Base-by-base conservation (phyloP, 441 rosid genomes). In the Syzygium malaccense region DNA sequence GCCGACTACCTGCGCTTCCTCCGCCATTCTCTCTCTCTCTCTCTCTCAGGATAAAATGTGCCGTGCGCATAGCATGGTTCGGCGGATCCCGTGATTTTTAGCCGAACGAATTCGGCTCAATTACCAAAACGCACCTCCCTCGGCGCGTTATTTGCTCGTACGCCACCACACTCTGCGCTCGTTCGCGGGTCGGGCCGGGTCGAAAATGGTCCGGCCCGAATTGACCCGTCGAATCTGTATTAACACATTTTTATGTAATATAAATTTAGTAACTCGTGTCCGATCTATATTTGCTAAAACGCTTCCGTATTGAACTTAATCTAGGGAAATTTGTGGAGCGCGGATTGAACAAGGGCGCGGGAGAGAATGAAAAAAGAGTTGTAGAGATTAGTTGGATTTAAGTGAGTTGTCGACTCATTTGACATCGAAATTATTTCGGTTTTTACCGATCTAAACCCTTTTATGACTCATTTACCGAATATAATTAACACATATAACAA, bases 1-100 rank as follows among this genome's bases (percentile, higher is more conserved):
- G 26, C 86, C 86, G 49, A 55, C 20, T 19, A 85, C 86, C 49
- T 85, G 86, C 15, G 30, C 86, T 48, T 55, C 86, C 48, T 55
- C 86, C 86, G 86, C 86, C 86, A 85, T 85, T 6, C 18, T 55
- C 64, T 32, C 86, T 84, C 32, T 49, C 14, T 18, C 13, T 68
- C 32, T 51, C 48, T 45, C 48, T 8, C 3, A 3, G 6, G 4
- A 4, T 1, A 9, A 57, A 26, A 20, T 20, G 58, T 8, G 10
- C 1, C 58, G 58, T 8, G 4, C 26, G 11, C 8, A 10, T 8
- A 25, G 4, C 1, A 2, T 25, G 14, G 62, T 0, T 11, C 14
- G 62, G 30, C 1, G 2, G n/a, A n/a, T 58, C 12, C 64, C 4
- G n/a, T 58, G 45, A 33, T 37, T 19, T 62, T n/a, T 33, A 9